phyloP scores from a whole-genome alignment of 495 filamentous ascomycete species.

The Neurospora hispaniola region DNA sequence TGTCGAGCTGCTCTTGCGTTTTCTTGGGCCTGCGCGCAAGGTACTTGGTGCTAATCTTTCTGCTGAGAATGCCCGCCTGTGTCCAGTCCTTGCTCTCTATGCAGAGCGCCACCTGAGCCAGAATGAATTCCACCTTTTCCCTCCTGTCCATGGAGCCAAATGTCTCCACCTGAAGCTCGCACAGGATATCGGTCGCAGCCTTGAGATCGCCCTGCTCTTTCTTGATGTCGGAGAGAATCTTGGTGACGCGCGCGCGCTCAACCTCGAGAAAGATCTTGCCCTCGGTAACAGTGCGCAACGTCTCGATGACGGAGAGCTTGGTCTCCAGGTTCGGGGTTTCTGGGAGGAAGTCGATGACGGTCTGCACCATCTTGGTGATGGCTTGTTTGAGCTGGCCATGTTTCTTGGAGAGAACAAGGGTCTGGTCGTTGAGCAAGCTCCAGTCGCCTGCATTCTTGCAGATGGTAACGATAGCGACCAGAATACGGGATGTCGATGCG shows the following conservation, averaged over 20 bases:
- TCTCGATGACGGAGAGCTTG: slow-evolving; percentile 89
- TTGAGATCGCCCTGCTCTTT: slow-evolving; percentile 85
- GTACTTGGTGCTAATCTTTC: slow-evolving; percentile 94
- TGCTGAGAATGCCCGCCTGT: slow-evolving; percentile 84
- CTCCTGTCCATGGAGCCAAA: slow-evolving; percentile 96
- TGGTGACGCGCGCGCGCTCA: slow-evolving; percentile 88
- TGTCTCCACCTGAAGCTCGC: slow-evolving; percentile 96
- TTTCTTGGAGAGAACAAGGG: slow-evolving; percentile 93
- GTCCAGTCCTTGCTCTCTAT: slow-evolving; percentile 95
- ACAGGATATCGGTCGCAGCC: slow-evolving; percentile 82
- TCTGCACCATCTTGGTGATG: slow-evolving; percentile 97
- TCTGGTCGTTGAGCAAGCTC: slow-evolving; percentile 90
- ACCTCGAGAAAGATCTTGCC: slow-evolving; percentile 99
- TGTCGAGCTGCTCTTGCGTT: slow-evolving; percentile 74
- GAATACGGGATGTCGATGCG: slow-evolving; percentile 79
- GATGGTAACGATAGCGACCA: slow-evolving; percentile 82
- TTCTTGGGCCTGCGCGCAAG: slow-evolving; percentile 83
- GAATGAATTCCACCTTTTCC: slow-evolving; percentile 97
- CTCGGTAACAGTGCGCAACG: slow-evolving; percentile 90
- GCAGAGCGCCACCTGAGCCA: slow-evolving; percentile 88
- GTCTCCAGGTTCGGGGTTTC: slow-evolving; percentile 65
- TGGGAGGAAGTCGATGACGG: slow-evolving; percentile 85
- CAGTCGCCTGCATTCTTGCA: slow-evolving; percentile 89
- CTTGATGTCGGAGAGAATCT: slow-evolving; percentile 92
- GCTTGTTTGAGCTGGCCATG: slow-evolving; percentile 99